Conservation (phyloP, 306 rosid species). For the Cucurbita moschata region DNA sequence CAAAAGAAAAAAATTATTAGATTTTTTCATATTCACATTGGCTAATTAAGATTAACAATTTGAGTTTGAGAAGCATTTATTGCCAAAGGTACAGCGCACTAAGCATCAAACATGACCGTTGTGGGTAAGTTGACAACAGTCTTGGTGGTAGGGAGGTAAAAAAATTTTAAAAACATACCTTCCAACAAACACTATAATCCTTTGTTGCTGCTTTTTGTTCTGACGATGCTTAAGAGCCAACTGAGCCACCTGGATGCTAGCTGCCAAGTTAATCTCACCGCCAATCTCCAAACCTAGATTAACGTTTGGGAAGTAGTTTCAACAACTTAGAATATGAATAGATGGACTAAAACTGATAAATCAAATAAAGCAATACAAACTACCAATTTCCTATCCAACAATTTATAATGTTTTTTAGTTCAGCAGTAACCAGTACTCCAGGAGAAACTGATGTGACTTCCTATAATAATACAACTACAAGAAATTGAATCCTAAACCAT, state of each 20-base stretch:
- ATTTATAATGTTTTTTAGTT: background rate
- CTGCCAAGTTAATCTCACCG: slow-evolving; percentile 89
- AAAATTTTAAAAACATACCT: slow-evolving; percentile 25
- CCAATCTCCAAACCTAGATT: slow-evolving; percentile 74
- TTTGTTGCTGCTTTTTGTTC: slow-evolving; percentile 93
- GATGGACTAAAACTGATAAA: background rate
- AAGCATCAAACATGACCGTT: background rate
- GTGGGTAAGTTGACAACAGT: background rate
- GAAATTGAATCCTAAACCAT: background rate
- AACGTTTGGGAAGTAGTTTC: background rate
- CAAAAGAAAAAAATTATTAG: background rate
- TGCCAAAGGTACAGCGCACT: background rate
- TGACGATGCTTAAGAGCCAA: slow-evolving; percentile 96
- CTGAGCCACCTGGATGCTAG: slow-evolving; percentile 94
- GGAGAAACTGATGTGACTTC: background rate
- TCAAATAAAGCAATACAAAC: background rate
- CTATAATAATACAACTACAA: background rate
- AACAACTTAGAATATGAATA: background rate
- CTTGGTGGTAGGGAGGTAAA: background rate
- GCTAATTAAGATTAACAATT: background rate
- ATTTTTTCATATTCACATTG: background rate
- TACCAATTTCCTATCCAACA: background rate
- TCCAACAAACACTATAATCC: slow-evolving; percentile 88
- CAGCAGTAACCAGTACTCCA: background rate
- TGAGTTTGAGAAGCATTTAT: background rate